A percentile compares a stretch with the other conserved stretches of the same genome.
phyloP scores from a whole-genome alignment of 2,329 filamentous ascomycete species.

The Chaetomium sp. region DNA sequence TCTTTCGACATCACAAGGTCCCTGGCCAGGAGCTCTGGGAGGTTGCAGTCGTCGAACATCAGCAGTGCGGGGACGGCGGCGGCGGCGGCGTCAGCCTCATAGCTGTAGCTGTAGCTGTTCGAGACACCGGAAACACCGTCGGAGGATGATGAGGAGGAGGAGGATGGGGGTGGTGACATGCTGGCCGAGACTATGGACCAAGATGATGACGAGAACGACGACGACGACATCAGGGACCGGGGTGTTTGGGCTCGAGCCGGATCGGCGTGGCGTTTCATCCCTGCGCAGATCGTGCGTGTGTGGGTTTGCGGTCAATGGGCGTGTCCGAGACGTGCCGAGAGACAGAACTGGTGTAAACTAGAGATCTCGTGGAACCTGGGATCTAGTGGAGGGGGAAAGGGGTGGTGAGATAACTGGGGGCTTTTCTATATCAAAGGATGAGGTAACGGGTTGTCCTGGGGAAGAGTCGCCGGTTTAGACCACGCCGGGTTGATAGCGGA shows the following conservation, averaged over 20 bases:
- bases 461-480: too few species aligned
- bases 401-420: not conserved
- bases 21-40: slow-evolving; percentile 50
- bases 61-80: not conserved
- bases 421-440: too few species aligned
- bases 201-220: not conserved
- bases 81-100: not conserved
- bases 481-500: too few species aligned
- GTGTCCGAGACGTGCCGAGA: slow-evolving; percentile 2
- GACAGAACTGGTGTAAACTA: slow-evolving; percentile 18
- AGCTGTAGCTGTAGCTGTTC: too few species aligned
- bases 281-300: slow-evolving; percentile 16
- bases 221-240: slow-evolving; percentile 11
- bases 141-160: too few species aligned
- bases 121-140: too few species aligned
- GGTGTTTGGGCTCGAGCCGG: slow-evolving; percentile 16
- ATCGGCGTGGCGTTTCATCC: slow-evolving; percentile 20
- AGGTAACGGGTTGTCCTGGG: too few species aligned
- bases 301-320: slow-evolving; percentile 7
- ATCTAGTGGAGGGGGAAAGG: slow-evolving; percentile 9
- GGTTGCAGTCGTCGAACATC: slow-evolving; percentile 35
- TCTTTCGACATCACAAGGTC: slow-evolving; percentile 45
- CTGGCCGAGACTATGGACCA: too few species aligned
- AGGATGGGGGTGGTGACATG: too few species aligned
- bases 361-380: slow-evolving; percentile 14